Evolutionary conservation across 768 basidiomycete genomes (phyloP).

Genomic region (Leucogyrophana mollusca): DNA sequence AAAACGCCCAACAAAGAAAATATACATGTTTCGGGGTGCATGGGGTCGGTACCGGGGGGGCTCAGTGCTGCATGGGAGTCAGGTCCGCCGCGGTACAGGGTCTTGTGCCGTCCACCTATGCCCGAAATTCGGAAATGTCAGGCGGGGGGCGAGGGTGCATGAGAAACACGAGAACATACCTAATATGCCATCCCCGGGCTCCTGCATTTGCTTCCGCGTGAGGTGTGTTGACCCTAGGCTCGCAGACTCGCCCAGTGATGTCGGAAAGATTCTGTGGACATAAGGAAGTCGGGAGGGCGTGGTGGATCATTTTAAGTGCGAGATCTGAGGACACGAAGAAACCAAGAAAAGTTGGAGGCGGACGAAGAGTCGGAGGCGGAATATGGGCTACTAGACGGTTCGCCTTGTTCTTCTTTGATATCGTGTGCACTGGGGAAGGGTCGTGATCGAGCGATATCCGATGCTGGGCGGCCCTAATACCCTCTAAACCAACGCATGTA

Average conservation of each 20-base stretch:
- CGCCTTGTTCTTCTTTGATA: conserved; percentile 30
- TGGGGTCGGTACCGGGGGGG: conserved; percentile 35
- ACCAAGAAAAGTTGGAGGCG: background rate
- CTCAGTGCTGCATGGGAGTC: conserved; percentile 37
- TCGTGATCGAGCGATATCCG: conserved; percentile 19
- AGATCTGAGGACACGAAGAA: conserved; percentile 9
- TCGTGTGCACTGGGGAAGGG: conserved; percentile 8
- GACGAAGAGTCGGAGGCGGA: background rate
- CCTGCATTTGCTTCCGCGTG: conserved; percentile 32
- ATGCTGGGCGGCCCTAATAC: too few relatives aligned
- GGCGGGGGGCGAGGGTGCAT: background rate
- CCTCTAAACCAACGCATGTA: conserved; percentile 17
- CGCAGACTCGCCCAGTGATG: conserved; percentile 35
- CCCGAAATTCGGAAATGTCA: conserved; percentile 13
- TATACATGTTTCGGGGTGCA: conserved; percentile 34
- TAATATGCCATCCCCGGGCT: conserved; percentile 34
- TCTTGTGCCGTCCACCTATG: conserved; percentile 30
- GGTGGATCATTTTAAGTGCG: conserved; percentile 26
- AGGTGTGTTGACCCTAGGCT: conserved; percentile 30
- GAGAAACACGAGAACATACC: conserved; percentile 19
- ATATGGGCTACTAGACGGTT: conserved; percentile 1
- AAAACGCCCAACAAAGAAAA: conserved; percentile 39
- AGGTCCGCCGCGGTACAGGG: conserved; percentile 37
- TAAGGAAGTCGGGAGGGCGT: conserved; percentile 34
- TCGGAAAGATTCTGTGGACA: conserved; percentile 34